phyloP scores from a whole-genome alignment of 2,329 filamentous ascomycete species.

The Beauveria australis region DNA sequence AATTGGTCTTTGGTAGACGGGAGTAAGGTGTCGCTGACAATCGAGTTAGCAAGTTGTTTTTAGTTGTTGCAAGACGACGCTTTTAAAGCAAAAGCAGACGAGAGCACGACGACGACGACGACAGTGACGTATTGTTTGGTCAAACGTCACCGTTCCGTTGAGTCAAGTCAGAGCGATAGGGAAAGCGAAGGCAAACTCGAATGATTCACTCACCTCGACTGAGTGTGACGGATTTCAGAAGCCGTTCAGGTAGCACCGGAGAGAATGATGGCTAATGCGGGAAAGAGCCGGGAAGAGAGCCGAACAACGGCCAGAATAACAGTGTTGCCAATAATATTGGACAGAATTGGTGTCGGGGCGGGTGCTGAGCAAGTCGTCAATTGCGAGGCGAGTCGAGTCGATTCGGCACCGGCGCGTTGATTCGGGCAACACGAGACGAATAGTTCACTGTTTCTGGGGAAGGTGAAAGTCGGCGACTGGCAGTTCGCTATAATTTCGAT shows the following conservation, averaged over 20 bases:
- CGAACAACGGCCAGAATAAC: conserved; percentile 24
- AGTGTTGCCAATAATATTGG: conserved; percentile 29
- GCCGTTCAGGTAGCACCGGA: conserved; percentile 13
- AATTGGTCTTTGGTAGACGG: not conserved
- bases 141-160: not conserved
- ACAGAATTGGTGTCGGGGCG: conserved; percentile 23
- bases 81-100: not conserved
- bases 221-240: conserved; percentile 20
- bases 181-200: conserved; percentile 9
- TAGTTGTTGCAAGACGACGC: not conserved
- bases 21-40: conserved; percentile 4
- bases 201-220: conserved; percentile 26
- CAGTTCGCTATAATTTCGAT: conserved; percentile 4
- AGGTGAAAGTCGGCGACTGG: conserved; percentile 14
- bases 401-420: conserved; percentile 28
- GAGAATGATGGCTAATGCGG: conserved; percentile 16
- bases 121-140: not conserved
- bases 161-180: not conserved
- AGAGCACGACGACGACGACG: not conserved
- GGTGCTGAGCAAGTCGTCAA: conserved; percentile 19
- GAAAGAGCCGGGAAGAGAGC: conserved; percentile 18
- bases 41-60: not conserved
- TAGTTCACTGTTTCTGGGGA: conserved; percentile 17
- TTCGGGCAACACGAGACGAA: conserved; percentile 24
- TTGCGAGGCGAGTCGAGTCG: conserved; percentile 23